Conservation (phyloP, 257 asterid genomes). For the Knoxia roxburghii region DNA sequence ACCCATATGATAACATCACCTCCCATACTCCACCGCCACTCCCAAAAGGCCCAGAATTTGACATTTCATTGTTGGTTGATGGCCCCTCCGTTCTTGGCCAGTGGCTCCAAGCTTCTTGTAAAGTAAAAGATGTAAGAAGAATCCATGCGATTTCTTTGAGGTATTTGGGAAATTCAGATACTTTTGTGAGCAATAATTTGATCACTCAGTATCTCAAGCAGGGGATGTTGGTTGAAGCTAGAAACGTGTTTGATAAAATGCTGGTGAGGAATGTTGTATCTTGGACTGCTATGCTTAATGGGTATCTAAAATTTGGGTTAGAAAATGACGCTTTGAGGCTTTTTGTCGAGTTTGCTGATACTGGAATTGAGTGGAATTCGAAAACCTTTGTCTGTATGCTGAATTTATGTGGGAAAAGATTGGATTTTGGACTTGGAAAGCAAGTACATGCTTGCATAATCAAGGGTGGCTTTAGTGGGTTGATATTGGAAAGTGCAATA, state of each 20-base stretch:
- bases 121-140: conserved; percentile 33
- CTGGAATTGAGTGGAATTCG: conserved; percentile 50
- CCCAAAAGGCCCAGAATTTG: conserved; percentile 6
- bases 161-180: conserved; percentile 20
- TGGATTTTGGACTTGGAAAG: conserved; percentile 62
- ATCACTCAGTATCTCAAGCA: conserved; percentile 42
- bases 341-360: conserved; percentile 43
- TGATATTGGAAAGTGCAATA: conserved; percentile 55
- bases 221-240: conserved; percentile 55
- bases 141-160: conserved; percentile 47
- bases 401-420: conserved; percentile 47
- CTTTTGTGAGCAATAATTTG: conserved; percentile 57
- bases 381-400: conserved; percentile 69
- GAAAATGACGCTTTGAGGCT: conserved; percentile 42
- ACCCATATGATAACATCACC: conserved; percentile 15
- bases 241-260: conserved; percentile 73
- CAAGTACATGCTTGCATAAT: conserved; percentile 59
- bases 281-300: conserved; percentile 95
- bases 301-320: conserved; percentile 54
- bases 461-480: conserved; percentile 47
- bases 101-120: conserved; percentile 54
- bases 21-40: background rate
- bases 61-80: conserved; percentile 14
- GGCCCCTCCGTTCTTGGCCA: conserved; percentile 31
- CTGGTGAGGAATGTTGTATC: conserved; percentile 63